Evolutionary conservation across 495 filamentous ascomycete genomes (phyloP).

Genomic region (Evansstolkia leycettana): DNA sequence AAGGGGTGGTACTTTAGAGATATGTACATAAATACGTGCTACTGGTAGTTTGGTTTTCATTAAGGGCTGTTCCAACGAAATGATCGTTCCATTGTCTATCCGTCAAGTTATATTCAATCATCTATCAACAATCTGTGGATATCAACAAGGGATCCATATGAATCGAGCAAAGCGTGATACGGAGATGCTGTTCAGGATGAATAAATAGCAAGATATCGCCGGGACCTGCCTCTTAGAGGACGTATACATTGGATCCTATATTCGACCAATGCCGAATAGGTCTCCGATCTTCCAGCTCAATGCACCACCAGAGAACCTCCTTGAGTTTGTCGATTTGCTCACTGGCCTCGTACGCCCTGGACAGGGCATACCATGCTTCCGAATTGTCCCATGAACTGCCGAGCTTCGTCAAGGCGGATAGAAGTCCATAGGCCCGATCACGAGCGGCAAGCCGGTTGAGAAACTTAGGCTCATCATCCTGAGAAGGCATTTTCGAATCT

Average conservation of each 20-base stretch:
- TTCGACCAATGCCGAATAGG: slow-evolving; percentile 38
- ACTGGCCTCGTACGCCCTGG: slow-evolving; percentile 71
- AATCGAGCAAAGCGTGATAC: slow-evolving; percentile 3
- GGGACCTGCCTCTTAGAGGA: slow-evolving; percentile 18
- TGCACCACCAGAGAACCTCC: slow-evolving; percentile 56
- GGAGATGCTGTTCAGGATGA: slow-evolving; percentile 3
- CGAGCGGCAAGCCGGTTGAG: slow-evolving; percentile 70
- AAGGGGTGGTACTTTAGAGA: slow-evolving; percentile 3
- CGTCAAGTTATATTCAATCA: neutral
- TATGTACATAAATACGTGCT: slow-evolving; percentile 34
- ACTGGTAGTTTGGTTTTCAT: slow-evolving; percentile 15
- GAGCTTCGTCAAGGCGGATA: slow-evolving; percentile 69
- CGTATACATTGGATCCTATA: slow-evolving; percentile 34
- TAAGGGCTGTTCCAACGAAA: slow-evolving; percentile 9
- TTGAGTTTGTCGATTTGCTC: slow-evolving; percentile 77
- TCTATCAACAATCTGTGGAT: neutral
- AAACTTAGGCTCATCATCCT: slow-evolving; percentile 41
- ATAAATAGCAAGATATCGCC: slow-evolving; percentile 20
- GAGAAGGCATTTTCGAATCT: slow-evolving; percentile 4
- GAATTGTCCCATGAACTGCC: slow-evolving; percentile 84
- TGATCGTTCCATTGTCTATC: too few species aligned
- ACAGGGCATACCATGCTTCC: slow-evolving; percentile 89
- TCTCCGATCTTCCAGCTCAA: slow-evolving; percentile 47
- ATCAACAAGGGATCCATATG: slow-evolving; percentile 22
- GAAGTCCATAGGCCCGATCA: slow-evolving; percentile 73